phyloP scores from a whole-genome alignment of 176 grass and related monocot species.

The Cenchrus purpureus region DNA sequence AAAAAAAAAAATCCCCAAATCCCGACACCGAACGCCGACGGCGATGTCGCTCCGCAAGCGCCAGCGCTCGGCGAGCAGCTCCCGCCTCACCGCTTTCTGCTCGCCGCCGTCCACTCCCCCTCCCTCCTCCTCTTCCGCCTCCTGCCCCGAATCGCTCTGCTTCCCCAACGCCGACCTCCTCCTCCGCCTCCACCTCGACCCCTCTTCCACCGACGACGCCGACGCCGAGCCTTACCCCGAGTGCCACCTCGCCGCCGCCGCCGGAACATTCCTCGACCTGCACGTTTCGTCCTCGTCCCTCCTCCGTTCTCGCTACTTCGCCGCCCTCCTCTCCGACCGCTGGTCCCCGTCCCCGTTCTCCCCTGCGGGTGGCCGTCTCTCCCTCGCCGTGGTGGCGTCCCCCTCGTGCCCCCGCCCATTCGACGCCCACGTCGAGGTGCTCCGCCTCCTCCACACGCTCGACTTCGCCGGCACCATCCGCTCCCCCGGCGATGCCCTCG shows the following conservation, averaged over 20 bases:
- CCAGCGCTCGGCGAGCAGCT: conserved; percentile 68
- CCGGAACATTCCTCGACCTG: conserved; percentile 13
- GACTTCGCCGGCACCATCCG: conserved; percentile 55
- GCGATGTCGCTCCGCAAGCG: conserved; percentile 83
- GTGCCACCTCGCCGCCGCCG: neutral
- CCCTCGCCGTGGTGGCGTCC: neutral
- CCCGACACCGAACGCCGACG: neutral
- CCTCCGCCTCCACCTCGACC: conserved; percentile 65
- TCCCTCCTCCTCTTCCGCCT: neutral
- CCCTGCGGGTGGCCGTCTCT: neutral
- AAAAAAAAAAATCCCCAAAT: conserved; percentile 35
- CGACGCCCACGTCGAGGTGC: conserved; percentile 53
- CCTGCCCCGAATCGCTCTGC: conserved; percentile 40
- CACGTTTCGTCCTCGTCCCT: conserved; percentile 53
- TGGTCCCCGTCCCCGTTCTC: conserved; percentile 41
- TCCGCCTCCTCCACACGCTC: conserved; percentile 67
- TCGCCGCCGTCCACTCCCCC: conserved; percentile 37
- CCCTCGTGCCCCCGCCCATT: conserved; percentile 42
- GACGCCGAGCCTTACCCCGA: neutral
- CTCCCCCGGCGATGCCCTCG: conserved; percentile 57
- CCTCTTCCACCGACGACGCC: conserved; percentile 14
- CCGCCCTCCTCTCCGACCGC: conserved; percentile 56
- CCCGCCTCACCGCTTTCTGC: conserved; percentile 47
- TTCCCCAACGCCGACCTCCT: conserved; percentile 60
- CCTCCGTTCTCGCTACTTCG: conserved; percentile 64